Conservation (phyloP, 768 basidiomycete genomes). For the Mycena indigotica region DNA sequence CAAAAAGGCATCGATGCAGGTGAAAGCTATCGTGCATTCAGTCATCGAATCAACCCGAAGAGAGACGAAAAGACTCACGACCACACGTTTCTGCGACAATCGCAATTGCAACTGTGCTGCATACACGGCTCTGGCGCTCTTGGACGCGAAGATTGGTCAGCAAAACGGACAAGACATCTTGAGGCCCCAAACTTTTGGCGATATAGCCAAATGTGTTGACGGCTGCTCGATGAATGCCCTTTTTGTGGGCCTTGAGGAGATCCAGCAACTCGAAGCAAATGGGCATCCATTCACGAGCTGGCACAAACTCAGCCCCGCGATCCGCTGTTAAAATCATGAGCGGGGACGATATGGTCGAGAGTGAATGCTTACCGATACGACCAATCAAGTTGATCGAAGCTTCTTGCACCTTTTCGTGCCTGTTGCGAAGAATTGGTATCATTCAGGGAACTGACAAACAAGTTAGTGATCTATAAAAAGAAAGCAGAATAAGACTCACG, state of each 20-base stretch:
- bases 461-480: background rate
- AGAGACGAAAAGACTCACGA: no score
- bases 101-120: conserved; percentile 96
- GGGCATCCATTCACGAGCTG: conserved; percentile 99
- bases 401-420: conserved; percentile 99
- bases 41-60: no score
- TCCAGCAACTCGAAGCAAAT: conserved; percentile 98
- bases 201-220: conserved; percentile 99
- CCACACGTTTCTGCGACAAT: conserved; percentile 94
- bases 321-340: no score
- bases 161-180: conserved; percentile 94
- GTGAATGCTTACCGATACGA: no score
- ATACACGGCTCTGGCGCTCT: conserved; percentile 98
- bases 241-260: conserved; percentile 97
- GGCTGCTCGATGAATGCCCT: conserved; percentile 95
- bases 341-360: no score
- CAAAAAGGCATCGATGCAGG: conserved; percentile 96
- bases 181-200: conserved; percentile 97
- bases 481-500: conserved; percentile 56
- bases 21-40: no score
- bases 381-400: conserved; percentile 99
- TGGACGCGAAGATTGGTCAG: conserved; percentile 96
- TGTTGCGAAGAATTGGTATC: conserved; percentile 97
- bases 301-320: conserved; percentile 97
- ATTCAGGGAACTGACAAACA: conserved; percentile 78